Evolutionary conservation across 768 basidiomycete genomes (phyloP), one percentile per base, ranked within the genome.

Genomic region (Coprinopsis sp.): DNA sequence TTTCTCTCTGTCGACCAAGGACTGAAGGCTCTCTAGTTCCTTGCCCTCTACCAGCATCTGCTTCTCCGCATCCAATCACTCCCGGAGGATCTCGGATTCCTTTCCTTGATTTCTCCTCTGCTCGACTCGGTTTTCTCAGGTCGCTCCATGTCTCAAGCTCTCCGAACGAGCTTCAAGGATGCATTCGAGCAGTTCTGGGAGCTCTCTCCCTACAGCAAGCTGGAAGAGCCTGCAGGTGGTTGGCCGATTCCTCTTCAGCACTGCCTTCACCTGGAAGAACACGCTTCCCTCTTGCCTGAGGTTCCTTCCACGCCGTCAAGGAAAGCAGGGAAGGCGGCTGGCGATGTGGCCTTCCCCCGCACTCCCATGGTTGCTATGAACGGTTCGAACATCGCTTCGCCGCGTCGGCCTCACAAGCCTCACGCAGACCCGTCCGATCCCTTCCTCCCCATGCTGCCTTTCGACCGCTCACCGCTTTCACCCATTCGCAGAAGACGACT

Each of bases 101-200:
- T 88, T 23, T 65, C 71, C n/a, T 51, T 58, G 1, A 62, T 85
- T n/a, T 65, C 69, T 0, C 59, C 72, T 5, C 54, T 87, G 2
- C 55, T 90, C 6, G 76, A 72, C 50, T 77, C 84, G 2, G 75
- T 77, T 21, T 84, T 91, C 53, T 52, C 55, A 24, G 74, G 79
- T 13, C 72, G 79, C 4, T 72, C 75, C 40, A 80, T 76, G 44
- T 72, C 75, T 3, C 24, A 6, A 6, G 7, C 16, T n/a, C 19
- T 49, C 18, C 31, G 27, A 22, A 23, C 5, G 54, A 53, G 0
- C 58, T 67, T 74, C 3, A 59, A 62, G 11, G 74, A 78, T 5
- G 70, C 79, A 2, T 87, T 90, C 56, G 58, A 58, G 6, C 76
- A 77, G 24, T 84, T 83, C 57, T 89, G 87, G 87, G 59, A 69